These are phyloP conservation scores for Inga leiocalycina DNA, from an alignment of 306 rosid genomes.

Conservation along the genomic window DNA sequence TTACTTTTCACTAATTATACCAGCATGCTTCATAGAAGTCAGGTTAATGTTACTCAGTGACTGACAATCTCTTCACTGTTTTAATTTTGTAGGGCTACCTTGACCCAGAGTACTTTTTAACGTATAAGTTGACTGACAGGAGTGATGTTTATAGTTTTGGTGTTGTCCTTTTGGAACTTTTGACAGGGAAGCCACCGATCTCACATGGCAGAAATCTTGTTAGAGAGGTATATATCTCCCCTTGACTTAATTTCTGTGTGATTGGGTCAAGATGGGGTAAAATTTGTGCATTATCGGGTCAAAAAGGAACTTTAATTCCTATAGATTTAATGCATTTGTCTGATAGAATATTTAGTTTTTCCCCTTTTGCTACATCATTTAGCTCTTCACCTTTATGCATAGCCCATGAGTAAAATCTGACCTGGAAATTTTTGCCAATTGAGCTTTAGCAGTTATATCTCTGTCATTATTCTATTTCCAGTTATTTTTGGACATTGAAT, in stretches of 20 bases:
- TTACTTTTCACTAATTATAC: not conserved
- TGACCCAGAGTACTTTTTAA: constrained; percentile 94
- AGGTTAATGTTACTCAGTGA: constrained; percentile 3
- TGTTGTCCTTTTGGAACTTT: constrained; percentile 81
- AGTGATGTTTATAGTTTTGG: constrained; percentile 98
- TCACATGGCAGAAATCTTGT: constrained; percentile 91
- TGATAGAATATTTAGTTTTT: too few relatives aligned
- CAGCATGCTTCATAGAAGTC: not conserved
- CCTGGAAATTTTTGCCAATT: too few relatives aligned
- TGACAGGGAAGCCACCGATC: constrained; percentile 94
- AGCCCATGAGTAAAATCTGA: too few relatives aligned
- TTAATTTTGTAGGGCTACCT: constrained; percentile 79
- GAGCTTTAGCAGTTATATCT: too few relatives aligned
- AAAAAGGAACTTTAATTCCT: not conserved
- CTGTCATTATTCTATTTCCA: too few relatives aligned
- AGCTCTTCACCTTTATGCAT: too few relatives aligned
- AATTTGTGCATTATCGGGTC: not conserved
- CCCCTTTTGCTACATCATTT: too few relatives aligned
- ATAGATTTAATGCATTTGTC: not conserved
- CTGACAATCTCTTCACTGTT: constrained; percentile 10
- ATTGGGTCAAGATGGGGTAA: not conserved
- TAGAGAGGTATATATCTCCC: constrained; percentile 80
- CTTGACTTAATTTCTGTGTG: constrained; percentile 21
- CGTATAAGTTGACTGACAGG: constrained; percentile 88
- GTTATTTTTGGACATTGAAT: too few relatives aligned